Evolutionary conservation across 352 stramenopile genomes (phyloP), one percentile per base, ranked within the genome.

Genomic region (Globisporangium canariense): DNA sequence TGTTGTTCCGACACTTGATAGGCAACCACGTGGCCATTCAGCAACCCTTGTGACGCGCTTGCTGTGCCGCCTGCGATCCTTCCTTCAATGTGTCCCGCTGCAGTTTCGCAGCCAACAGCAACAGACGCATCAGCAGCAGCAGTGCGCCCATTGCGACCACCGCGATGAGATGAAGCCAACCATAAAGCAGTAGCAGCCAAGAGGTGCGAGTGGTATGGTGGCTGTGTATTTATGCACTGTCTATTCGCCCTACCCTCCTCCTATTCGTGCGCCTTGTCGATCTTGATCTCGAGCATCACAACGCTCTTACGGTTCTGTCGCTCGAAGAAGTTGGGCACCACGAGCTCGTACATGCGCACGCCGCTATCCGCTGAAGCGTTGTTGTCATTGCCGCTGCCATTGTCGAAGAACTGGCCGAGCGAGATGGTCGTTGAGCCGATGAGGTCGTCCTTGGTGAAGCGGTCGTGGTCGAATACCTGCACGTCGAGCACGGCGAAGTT

Each of bases 381-480:
- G 32, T 45, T 58, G 51, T 14, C 69, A 62, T 75, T 64, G 49
- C 69, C 58, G 22, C 72, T 65, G 51, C 70, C 59, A 22, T 73
- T 61, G 50, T 83, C 69, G 60, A 77, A 47, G 45, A 91, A 86
- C 54, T 70, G 67, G 38, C 68, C 70, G n/a, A 93, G 73, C 32
- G 79, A 68, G 36, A 93, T 64, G 50, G 56, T 65, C 50, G 83
- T 74, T 25, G 77, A 87, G 57, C 77, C 86, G 57, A 94, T 89
- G 54, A 86, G 77, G 52, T 94, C 86, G 73, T 94, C 86, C 69
- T 86, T 79, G 57, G 80, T 86, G 65, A 91, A 79, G 52, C 76
- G 76, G 70, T 93, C 84, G 65, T 88, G 80, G 65, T 93, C 84
- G 58, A 84, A 89, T 36, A 86, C 79, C 30, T 90, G 68, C 40